Base-by-base conservation (phyloP, 2,329 filamentous ascomycete genomes). In the Fusarium concolor region DNA sequence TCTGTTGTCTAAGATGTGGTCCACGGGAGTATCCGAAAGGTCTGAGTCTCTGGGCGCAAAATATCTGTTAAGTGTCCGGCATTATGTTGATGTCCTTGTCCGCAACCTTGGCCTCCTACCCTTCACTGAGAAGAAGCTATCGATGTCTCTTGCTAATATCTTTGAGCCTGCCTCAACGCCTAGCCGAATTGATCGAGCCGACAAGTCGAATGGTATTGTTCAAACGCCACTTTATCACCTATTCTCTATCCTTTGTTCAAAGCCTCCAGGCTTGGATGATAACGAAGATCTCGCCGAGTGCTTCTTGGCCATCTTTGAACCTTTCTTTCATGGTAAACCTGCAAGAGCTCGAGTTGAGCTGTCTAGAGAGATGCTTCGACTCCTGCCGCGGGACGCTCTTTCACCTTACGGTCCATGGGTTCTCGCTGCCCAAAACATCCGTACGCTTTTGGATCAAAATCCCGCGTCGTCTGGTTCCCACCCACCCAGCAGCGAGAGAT, bases 1-100 rank as follows among this genome's bases (percentile, higher is more conserved):
- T 41, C 79, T 94, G 22, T 80, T 97, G 9, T 86, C 88, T 47
- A 87, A 85, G 26, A 78, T 94, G 4, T 97, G 94, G 93, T 67
- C 73, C 0, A 50, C 35, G 22, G 77, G 77, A 8, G 47, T 70
- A 4, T 28, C 65, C 2, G 76, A 85, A 75, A 41, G 83, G 82
- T 74, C 89, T 78, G 70, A 80, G 78, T 70, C 74, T 17, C 66
- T 79, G 81, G 61, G 79, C 74, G 45, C 84, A 75, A 75, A 87
- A 24, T 89, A 89, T 29, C 78, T 91, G 24, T 79, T 82, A 5
- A 85, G 85, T 10, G 84, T 86, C 37, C 82, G 85, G 53, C 80
- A 80, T 35, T 85, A 86, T 54, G 62, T 89, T 12, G 76, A 80
- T 4, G 78, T 81, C 15, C 81, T 87, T 55, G 77, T 87, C 10